Evolutionary conservation across 495 filamentous ascomycete species (phyloP).

Genomic region (Tuber umbilicatum): DNA sequence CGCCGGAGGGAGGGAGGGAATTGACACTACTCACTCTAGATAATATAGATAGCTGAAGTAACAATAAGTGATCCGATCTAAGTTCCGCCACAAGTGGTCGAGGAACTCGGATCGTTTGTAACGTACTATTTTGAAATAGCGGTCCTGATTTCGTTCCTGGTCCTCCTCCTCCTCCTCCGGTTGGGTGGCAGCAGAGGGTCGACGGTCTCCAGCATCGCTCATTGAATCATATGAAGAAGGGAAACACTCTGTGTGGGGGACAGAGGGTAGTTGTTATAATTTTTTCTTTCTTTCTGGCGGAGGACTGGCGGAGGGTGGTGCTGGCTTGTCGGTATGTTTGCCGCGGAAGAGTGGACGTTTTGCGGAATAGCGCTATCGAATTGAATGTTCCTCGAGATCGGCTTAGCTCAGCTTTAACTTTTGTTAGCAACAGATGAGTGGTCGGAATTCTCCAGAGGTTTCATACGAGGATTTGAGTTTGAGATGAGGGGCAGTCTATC

Average conservation of each 20-base stretch:
- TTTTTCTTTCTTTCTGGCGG: not conserved
- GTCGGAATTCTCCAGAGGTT: not conserved
- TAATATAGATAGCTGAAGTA: constrained; percentile 64
- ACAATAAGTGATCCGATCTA: constrained; percentile 62
- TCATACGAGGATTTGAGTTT: not conserved
- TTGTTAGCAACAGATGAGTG: not conserved
- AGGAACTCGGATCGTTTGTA: constrained; percentile 50
- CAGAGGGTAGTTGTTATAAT: not conserved
- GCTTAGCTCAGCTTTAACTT: not conserved
- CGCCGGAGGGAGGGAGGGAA: not conserved
- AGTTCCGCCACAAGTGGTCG: constrained; percentile 55
- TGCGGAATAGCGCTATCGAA: not conserved
- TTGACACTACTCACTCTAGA: constrained; percentile 54
- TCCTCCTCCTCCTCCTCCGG: constrained; percentile 21
- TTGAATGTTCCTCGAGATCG: not conserved
- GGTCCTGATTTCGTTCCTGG: constrained; percentile 28
- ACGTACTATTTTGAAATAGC: constrained; percentile 27
- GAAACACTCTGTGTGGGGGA: constrained; percentile 12
- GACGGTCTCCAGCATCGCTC: constrained; percentile 40
- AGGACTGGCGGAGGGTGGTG: not conserved
- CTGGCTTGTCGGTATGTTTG: constrained; percentile 2
- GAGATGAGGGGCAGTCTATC: not conserved
- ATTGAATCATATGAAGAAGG: constrained; percentile 42
- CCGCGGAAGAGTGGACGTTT: constrained; percentile 1
- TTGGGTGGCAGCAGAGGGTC: constrained; percentile 29